Evolutionary conservation across 2,329 filamentous ascomycete species (phyloP), one percentile per base, ranked within the genome.

Genomic region (Emergomyces africanus): DNA sequence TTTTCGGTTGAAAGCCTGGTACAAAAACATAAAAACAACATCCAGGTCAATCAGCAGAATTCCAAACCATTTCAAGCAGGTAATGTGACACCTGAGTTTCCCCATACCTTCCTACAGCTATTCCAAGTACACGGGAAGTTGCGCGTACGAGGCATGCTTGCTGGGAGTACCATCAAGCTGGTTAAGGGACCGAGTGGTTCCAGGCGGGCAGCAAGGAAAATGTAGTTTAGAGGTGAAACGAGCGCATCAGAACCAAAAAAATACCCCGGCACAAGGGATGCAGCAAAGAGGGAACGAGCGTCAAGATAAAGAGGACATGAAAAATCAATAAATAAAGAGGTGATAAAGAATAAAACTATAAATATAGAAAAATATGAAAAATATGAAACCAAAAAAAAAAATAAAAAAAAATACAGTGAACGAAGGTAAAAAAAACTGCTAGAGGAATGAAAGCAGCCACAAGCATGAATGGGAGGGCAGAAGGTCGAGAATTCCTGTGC

Each of bases 1-100:
- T 61, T 77, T 77, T 67, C 75, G 74, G 70, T 77, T 77, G 69
- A 77, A 77, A 5, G 74, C 75, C 75, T 77, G 63, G 42, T n/a
- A 55, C 15, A 41, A 30, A 48, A 3, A 39, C 3, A 25, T 20
- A 25, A 55, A n/a, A 39, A 42, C 39, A 30, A 39, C 25, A 39
- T 57, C 58, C 25, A 30, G 10, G 49, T 51, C 42, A 55, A 57
- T 60, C 57, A 62, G 57, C 50, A 33, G 30, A 37, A 25, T 57
- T 30, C 30, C 41, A 10, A 42, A 15, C 14, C n/a, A 42, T 35
- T 54, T 28, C 28, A 33, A 14, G 12, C 44, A 25, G 9, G 54
- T n/a, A 50, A 50, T 39, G 25, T 50, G 54, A 30, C 30, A 41
- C 2, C 14, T 10, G 20, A 5, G 5, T 37, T 18, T 28, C 23